Percentiles rank a stretch among this genome's conserved stretches.
phyloP scores from a whole-genome alignment of 805 yeast species.

The Cyberlindnera subsufficiens region DNA sequence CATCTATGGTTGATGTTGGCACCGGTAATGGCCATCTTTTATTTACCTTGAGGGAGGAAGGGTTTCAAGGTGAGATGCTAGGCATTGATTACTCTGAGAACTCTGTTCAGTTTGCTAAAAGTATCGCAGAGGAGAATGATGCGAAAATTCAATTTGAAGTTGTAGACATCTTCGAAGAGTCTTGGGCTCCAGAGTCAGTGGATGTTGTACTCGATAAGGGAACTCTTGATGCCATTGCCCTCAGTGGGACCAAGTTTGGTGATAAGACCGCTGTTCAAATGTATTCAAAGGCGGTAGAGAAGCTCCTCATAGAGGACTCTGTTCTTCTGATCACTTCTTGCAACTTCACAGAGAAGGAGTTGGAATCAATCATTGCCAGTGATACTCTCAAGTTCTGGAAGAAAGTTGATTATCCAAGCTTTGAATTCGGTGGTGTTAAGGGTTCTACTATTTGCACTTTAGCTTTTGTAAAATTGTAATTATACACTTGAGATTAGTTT shows the following conservation, averaged over 20 bases:
- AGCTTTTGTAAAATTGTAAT: slow-evolving; percentile 50
- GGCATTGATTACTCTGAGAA: slow-evolving; percentile 87
- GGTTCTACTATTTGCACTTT: slow-evolving; percentile 88
- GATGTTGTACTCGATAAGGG: slow-evolving; percentile 91
- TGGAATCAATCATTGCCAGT: slow-evolving; percentile 45
- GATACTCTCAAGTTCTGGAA: slow-evolving; percentile 52
- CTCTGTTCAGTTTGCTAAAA: slow-evolving; percentile 70
- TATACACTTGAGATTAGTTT: slow-evolving; percentile 17
- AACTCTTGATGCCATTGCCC: slow-evolving; percentile 92
- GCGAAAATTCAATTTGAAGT: slow-evolving; percentile 47
- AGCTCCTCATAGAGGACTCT: slow-evolving; percentile 48
- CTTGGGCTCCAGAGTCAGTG: slow-evolving; percentile 30
- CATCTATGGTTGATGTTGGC: slow-evolving; percentile 72
- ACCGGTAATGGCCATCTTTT: slow-evolving; percentile 94
- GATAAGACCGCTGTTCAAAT: slow-evolving; percentile 45
- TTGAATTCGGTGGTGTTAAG: slow-evolving; percentile 82
- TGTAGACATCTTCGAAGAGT: slow-evolving; percentile 57
- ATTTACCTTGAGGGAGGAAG: slow-evolving; percentile 62
- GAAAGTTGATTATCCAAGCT: slow-evolving; percentile 68
- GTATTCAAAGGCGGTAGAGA: slow-evolving; percentile 56
- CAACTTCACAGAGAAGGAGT: slow-evolving; percentile 82
- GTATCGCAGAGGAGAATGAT: slow-evolving; percentile 42
- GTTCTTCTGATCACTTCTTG: slow-evolving; percentile 83
- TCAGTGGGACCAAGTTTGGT: slow-evolving; percentile 53
- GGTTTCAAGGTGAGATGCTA: slow-evolving; percentile 47